Base-by-base conservation (phyloP, 192 early-diverging fungal genomes). In the Ambispora gerdemannii region DNA sequence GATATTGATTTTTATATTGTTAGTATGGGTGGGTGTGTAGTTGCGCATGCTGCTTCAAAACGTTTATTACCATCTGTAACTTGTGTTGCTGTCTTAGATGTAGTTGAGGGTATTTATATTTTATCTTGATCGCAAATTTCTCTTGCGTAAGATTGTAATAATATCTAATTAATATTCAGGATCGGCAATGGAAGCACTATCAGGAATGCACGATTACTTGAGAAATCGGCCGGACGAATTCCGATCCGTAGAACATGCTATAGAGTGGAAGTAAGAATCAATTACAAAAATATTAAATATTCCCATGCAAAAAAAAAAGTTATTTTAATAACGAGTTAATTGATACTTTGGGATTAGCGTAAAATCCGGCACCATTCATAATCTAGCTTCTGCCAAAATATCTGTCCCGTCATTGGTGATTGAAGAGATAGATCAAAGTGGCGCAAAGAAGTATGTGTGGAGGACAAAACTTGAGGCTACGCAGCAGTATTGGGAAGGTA, bases 11-110 rank as follows among this genome's bases (percentile, higher is more conserved):
- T 19, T 76, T 30, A 17, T 47, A 43, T 33, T 24, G 25, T 10
- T 67, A 88, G 91, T 72, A 88, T 93, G 88, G 92, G 92, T 47
- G 92, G 92, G 3, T 83, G 89, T 0, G 89, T 93, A 19, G 84
- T 88, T 13, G 82, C 86, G 6, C 82, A 91, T 67, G 86, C 78
- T 4, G 88, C 86, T 0, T 79, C 78, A 24, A 79, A 82, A 28
- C 69, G 72, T 47, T 61, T 75, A 71, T 64, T 91, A 7, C 49
- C 71, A 19, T 80, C 81, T 27, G 60, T 91, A 0, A 56, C 82
- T 10, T 91, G 92, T 1, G 75, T 93, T 10, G 83, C 84, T 3
- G 84, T 92, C 0, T 67, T 93, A 17, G 92, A 93, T 74, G 89
- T 93, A 34, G 91, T 92, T 33, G 92, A 93, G 76, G 92, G 92